These are phyloP conservation scores for Citrullus colocynthis DNA, from an alignment of 306 rosid species.

Conservation along the genomic window DNA sequence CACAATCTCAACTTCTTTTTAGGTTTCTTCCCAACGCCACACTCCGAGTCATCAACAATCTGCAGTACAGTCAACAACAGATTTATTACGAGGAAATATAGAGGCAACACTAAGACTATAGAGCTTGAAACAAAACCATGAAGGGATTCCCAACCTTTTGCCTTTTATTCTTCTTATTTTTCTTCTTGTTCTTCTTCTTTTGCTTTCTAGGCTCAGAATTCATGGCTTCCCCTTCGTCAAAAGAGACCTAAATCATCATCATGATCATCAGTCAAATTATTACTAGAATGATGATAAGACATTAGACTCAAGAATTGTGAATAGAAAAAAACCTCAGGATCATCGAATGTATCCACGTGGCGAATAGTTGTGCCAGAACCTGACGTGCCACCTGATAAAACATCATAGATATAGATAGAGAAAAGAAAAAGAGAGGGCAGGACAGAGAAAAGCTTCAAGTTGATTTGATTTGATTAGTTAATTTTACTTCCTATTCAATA, in stretches of 20 bases:
- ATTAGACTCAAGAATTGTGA: background rate
- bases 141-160: conserved; percentile 34
- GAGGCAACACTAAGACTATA: background rate
- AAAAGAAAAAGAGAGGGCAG: background rate
- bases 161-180: conserved; percentile 28
- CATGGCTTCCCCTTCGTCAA: conserved; percentile 23
- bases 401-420: background rate
- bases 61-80: background rate
- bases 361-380: conserved; percentile 33
- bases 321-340: conserved; percentile 28
- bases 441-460: background rate
- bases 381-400: conserved; percentile 38
- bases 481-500: background rate
- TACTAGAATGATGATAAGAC: background rate
- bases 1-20: conserved; percentile 1
- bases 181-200: conserved; percentile 30
- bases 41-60: background rate
- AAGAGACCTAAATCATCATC: conserved; percentile 27
- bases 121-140: background rate
- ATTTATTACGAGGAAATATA: background rate
- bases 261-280: background rate
- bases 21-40: background rate
- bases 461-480: background rate
- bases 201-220: conserved; percentile 18
- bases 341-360: conserved; percentile 68